phyloP scores from a whole-genome alignment of 2,329 filamentous ascomycete species.

The Colletotrichum eleusines region DNA sequence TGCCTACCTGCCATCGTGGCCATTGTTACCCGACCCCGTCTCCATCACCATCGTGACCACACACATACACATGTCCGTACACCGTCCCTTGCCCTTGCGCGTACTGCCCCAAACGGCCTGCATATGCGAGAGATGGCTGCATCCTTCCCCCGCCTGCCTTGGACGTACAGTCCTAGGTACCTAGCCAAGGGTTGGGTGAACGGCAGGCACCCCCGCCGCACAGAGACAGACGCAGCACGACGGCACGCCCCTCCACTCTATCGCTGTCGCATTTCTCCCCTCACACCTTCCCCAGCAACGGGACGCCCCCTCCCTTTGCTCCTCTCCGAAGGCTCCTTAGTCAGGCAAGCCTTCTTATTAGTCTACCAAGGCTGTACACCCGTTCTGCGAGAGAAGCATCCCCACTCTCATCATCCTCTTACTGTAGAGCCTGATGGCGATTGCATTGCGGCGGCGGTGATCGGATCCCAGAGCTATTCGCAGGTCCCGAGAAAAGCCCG shows the following conservation, averaged over 20 bases:
- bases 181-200: constrained; percentile 40
- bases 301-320: constrained; percentile 21
- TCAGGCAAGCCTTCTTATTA: constrained; percentile 36
- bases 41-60: background rate
- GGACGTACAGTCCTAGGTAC: constrained; percentile 28
- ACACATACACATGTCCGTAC: background rate
- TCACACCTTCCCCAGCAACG: constrained; percentile 25
- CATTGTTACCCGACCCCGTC: background rate
- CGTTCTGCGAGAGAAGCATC: background rate
- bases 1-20: background rate
- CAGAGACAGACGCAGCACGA: constrained; percentile 24
- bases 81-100: constrained; percentile 11
- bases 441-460: constrained; percentile 13
- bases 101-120: constrained; percentile 39
- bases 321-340: constrained; percentile 13
- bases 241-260: constrained; percentile 32
- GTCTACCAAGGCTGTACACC: no score
- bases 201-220: constrained; percentile 33
- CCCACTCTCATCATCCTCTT: constrained; percentile 21
- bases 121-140: constrained; percentile 42
- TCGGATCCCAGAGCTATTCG: constrained; percentile 13
- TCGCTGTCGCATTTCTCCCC: constrained; percentile 17
- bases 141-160: constrained; percentile 30
- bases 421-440: constrained; percentile 28
- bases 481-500: constrained; percentile 27